A percentile compares a stretch with the other conserved stretches of the same genome.
Conservation (phyloP, 768 basidiomycete genomes). For the Jaapia argillacea region DNA sequence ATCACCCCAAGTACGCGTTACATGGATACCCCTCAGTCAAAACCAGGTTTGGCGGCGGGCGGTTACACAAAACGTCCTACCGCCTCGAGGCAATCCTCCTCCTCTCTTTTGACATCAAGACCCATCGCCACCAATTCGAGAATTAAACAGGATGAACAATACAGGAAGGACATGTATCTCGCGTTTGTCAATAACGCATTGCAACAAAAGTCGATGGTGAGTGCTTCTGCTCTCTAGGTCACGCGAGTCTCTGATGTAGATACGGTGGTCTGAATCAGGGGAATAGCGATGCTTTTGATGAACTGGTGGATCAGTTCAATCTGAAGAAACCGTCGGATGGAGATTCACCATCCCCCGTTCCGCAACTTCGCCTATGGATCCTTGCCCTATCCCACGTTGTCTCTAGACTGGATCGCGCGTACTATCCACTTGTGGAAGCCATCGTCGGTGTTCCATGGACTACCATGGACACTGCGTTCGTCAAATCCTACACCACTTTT, state of each 20-base stretch:
- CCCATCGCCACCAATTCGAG: slow-evolving; percentile 76
- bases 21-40: slow-evolving; percentile 12
- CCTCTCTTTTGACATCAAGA: slow-evolving; percentile 21
- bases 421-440: slow-evolving; percentile 75
- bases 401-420: slow-evolving; percentile 75
- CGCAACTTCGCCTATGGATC: slow-evolving; percentile 72
- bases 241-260: slow-evolving; percentile 5
- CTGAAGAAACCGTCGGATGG: slow-evolving; percentile 26
- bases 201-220: slow-evolving; percentile 59
- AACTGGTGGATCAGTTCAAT: slow-evolving; percentile 83
- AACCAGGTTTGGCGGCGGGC: neutral
- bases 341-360: slow-evolving; percentile 23
- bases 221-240: slow-evolving; percentile 13
- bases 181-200: slow-evolving; percentile 77
- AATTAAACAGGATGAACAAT: slow-evolving; percentile 66
- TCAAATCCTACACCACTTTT: slow-evolving; percentile 83
- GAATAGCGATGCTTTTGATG: slow-evolving; percentile 67
- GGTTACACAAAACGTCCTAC: slow-evolving; percentile 14
- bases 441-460: slow-evolving; percentile 88
- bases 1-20: slow-evolving; percentile 32
- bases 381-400: slow-evolving; percentile 86
- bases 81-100: slow-evolving; percentile 14
- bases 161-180: slow-evolving; percentile 75
- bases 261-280: slow-evolving; percentile 39
- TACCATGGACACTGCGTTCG: slow-evolving; percentile 76